Percentiles rank a stretch among this genome's conserved stretches.
phyloP scores from a whole-genome alignment of 1,284 basidiomycete species.

The Melampsora medusae region DNA sequence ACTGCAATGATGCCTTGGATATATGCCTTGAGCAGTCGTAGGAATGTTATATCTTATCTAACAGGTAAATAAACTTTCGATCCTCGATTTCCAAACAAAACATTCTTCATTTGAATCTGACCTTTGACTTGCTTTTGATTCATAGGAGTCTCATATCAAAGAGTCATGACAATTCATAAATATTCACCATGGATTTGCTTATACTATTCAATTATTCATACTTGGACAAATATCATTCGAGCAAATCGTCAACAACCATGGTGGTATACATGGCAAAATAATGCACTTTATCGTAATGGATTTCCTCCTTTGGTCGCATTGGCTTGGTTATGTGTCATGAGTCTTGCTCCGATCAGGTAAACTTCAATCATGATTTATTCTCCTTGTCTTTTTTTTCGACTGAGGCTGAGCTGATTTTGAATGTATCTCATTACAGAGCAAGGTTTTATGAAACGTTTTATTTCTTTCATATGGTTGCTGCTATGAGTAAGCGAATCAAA shows the following conservation, averaged over 20 bases:
- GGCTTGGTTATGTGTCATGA: conserved; percentile 43
- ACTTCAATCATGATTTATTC: no score
- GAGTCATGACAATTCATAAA: conserved; percentile 39
- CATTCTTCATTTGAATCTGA: background rate
- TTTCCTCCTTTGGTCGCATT: conserved; percentile 31
- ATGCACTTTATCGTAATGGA: conserved; percentile 33
- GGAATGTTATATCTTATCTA: conserved; percentile 26
- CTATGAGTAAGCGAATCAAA: conserved; percentile 14
- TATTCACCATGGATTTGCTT: conserved; percentile 44
- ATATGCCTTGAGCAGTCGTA: conserved; percentile 16
- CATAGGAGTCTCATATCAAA: conserved; percentile 15
- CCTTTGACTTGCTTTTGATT: no score
- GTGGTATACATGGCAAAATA: conserved; percentile 16
- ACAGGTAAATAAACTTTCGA: conserved; percentile 14
- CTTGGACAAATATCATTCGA: conserved; percentile 30
- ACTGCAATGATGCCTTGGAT: conserved; percentile 38
- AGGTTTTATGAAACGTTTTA: conserved; percentile 41
- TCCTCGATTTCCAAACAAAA: no score
- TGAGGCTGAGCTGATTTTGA: no score
- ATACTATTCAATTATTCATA: conserved; percentile 33
- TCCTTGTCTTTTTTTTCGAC: no score
- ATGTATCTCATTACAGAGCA: conserved; percentile 3
- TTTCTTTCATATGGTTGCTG: conserved; percentile 33
- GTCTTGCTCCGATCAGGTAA: conserved; percentile 35
- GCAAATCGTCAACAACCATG: conserved; percentile 24